Evolutionary conservation across 176 grass and related monocot genomes (phyloP), one percentile per base, ranked within the genome.

Genomic region (Aechmea fasciata): DNA sequence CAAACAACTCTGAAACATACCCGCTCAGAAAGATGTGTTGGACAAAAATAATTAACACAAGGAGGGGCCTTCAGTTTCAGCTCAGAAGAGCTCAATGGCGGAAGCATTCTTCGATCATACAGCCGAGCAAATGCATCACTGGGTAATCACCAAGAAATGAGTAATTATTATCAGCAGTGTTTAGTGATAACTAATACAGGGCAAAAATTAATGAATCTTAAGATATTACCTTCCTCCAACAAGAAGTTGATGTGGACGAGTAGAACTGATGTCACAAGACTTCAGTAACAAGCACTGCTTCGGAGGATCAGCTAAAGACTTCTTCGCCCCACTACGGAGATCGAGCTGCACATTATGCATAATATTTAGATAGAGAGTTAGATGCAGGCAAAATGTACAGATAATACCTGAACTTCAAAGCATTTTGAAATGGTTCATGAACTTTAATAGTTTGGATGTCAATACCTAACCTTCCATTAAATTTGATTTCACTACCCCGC

Each of bases 51-150:
- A 73, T 87, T 85, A 79, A 97, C 62, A 78, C 86, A 92, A 77
- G 84, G 86, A 7, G 89, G 89, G 2, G 86, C 77, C 66, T 87
- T 81, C 59, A 66, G 80, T 87, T 78, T 83, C 49, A 48, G 79
- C 75, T 80, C 86, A 76, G 86, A 90, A 68, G 94, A 90, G 19
- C 89, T 90, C 75, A 90, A 80, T 57, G 86, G 79, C 0, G 89
- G 83, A 78, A 97, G 84, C 89, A 97, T 92, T 85, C 94, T 97
- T 66, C 94, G 81, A 85, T 97, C 94, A 10, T 92, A 97, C 26
- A 97, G 57, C 18, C 94, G 86, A 51, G 81, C 84, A 87, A 97
- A 92, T 47, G 84, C 82, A 75, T 97, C 94, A 9, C 94, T 97
- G 74, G 59, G 81, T 29, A 69, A 65, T 28, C 57, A 51, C 48